Percentiles rank a stretch among this genome's conserved stretches.
phyloP scores from a whole-genome alignment of 2,329 filamentous ascomycete genomes.

The Tolypocladium ovalisporum region DNA sequence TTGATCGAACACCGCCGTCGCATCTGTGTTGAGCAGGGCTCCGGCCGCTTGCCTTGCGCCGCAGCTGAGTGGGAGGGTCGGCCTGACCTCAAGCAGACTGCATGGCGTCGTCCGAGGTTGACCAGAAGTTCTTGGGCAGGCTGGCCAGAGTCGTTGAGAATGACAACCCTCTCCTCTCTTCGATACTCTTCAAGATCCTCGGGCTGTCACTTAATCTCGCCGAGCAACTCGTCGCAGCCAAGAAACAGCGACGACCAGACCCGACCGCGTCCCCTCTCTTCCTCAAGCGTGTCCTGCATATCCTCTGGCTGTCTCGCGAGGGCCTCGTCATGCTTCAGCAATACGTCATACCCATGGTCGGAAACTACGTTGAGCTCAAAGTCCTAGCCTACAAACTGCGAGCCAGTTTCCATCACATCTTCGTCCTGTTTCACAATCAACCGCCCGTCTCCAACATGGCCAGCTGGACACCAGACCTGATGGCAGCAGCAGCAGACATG shows the following conservation, averaged over 20 bases:
- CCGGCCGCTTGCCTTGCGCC: neutral
- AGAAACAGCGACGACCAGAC: slow-evolving; percentile 75
- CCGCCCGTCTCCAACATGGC: slow-evolving; percentile 60
- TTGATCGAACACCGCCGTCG: neutral
- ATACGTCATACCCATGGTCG: slow-evolving; percentile 78
- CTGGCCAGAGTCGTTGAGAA: slow-evolving; percentile 71
- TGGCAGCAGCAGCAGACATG: slow-evolving; percentile 22
- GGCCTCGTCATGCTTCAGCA: slow-evolving; percentile 79
- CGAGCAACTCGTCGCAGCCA: slow-evolving; percentile 69
- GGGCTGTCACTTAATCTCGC: slow-evolving; percentile 84
- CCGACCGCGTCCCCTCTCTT: slow-evolving; percentile 67
- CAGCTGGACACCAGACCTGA: slow-evolving; percentile 35
- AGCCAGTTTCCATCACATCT: slow-evolving; percentile 93
- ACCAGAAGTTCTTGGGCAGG: slow-evolving; percentile 91
- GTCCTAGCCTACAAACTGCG: slow-evolving; percentile 86
- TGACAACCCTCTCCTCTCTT: slow-evolving; percentile 69
- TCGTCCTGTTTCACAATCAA: slow-evolving; percentile 90
- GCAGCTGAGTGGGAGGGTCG: slow-evolving; percentile 1
- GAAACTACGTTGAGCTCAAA: slow-evolving; percentile 69
- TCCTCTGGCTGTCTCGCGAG: slow-evolving; percentile 91
- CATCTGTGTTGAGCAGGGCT: neutral
- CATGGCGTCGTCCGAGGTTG: slow-evolving; percentile 95
- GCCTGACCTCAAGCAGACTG: slow-evolving; percentile 7
- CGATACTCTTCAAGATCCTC: slow-evolving; percentile 80
- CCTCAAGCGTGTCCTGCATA: slow-evolving; percentile 73